Percentiles rank a stretch among this genome's conserved stretches.
Conservation (phyloP, 345 rosid genomes). For the Lagerstroemia speciosa region DNA sequence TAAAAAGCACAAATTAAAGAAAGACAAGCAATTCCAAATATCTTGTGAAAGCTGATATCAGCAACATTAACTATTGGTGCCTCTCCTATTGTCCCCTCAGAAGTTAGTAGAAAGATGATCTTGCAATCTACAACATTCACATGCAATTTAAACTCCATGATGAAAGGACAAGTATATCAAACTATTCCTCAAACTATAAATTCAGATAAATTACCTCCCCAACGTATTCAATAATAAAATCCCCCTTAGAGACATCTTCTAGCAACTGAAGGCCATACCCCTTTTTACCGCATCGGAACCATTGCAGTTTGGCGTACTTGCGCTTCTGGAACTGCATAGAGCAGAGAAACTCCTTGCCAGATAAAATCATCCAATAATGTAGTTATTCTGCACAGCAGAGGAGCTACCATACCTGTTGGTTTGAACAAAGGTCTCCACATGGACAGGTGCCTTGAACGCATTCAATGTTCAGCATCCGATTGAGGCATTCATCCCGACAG, state of each 20-base stretch:
- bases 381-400: neutral
- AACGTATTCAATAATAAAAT: constrained; percentile 90
- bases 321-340: constrained; percentile 83
- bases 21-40: neutral
- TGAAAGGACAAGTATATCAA: no score
- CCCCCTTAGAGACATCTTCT: constrained; percentile 61
- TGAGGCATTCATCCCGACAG: constrained; percentile 93
- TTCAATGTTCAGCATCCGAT: constrained; percentile 96
- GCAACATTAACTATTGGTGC: neutral
- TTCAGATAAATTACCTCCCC: constrained; percentile 73
- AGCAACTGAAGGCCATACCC: constrained; percentile 83
- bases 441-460: constrained; percentile 94
- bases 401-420: constrained; percentile 63
- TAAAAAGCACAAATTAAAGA: neutral
- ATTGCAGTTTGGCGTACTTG: constrained; percentile 60
- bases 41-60: neutral
- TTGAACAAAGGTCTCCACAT: constrained; percentile 81
- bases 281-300: constrained; percentile 82
- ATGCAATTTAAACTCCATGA: neutral
- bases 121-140: neutral
- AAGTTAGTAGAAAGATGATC: neutral
- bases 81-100: neutral
- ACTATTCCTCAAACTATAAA: neutral
- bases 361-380: neutral
- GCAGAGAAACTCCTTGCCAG: neutral